Evolutionary conservation across 441 rosid species (phyloP).

Genomic region (Pelargonium cotyledonis): DNA sequence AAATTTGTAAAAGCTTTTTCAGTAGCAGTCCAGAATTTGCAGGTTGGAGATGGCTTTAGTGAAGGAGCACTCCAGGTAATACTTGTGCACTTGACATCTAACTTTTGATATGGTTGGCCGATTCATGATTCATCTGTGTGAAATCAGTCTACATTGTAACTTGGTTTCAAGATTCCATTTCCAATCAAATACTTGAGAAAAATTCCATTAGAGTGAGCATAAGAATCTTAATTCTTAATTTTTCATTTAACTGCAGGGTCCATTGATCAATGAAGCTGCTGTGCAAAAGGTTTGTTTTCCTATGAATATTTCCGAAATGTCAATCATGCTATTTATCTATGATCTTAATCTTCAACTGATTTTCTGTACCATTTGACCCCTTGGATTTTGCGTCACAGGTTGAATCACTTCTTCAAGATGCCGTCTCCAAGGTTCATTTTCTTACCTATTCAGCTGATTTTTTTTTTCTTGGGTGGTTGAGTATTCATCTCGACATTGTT

Average conservation of each 20-base stretch:
- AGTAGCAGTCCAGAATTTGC: conserved; percentile 71
- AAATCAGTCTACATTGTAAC: background rate
- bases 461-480: background rate
- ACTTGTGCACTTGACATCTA: background rate
- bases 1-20: conserved; percentile 78
- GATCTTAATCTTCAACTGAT: conserved; percentile 10
- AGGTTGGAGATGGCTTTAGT: conserved; percentile 90
- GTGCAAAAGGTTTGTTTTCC: conserved; percentile 58
- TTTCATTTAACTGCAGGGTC: conserved; percentile 56
- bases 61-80: conserved; percentile 74
- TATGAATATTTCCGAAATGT: conserved; percentile 12
- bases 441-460: conserved; percentile 11
- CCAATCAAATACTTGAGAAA: background rate
- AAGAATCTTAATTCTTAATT: conserved; percentile 12
- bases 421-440: conserved; percentile 66
- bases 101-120: background rate
- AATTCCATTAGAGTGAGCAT: background rate
- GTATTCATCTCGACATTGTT: background rate
- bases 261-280: conserved; percentile 93
- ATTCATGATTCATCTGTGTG: background rate
- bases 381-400: conserved; percentile 47
- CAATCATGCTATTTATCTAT: conserved; percentile 10
- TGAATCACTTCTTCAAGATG: conserved; percentile 78
- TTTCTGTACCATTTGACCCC: conserved; percentile 14
- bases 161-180: conserved; percentile 9